Evolutionary conservation across 495 filamentous ascomycete species (phyloP), one percentile per base, ranked within the genome.

Genomic region (Penicilliopsis zonata): DNA sequence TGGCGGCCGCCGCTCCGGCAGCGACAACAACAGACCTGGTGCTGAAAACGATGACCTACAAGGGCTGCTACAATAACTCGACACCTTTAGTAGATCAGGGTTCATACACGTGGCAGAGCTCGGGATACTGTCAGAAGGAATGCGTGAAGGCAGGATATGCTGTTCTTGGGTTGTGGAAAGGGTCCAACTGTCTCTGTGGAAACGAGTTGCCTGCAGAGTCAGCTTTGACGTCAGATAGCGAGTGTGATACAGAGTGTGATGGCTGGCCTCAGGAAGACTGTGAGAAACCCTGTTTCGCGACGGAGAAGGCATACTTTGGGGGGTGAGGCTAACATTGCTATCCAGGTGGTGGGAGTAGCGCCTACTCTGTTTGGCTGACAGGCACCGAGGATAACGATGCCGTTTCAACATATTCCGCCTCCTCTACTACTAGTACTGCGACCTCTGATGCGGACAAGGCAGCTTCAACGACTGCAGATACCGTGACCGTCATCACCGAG

Each of bases 121-220:
- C 55, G 16, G 61, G 61, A 41, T 67, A 66, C 38, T 72, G 68
- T 34, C 46, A 57, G 21, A 56, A 27, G 24, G 36, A 41, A 24
- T 72, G 68, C 38, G 35, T 46, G 14, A 30, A 34, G 0, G 35
- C 43, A 12, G 47, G 44, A 19, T 44, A 54, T 13, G 38, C 61
- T 2, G 62, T 64, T 3, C 65, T 67, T 38, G 68, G 46, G 20
- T 40, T 66, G 36, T 57, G 43, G 2, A 46, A 42, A 14, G 63
- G 61, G 12, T 52, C 57, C 1, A 37, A 65, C 33, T 72, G 68
- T 44, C 44, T 57, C 14, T 72, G 68, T 42, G 68, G 65, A 15
- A 42, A 63, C 21, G 41, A 55, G 29, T 18, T 69, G 9, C 68
- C 68, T 5, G 44, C 51, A 13, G 29, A 51, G 12, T 55, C 55